These are phyloP conservation scores for Thermochaetoides thermophila DNA, from an alignment of 495 filamentous ascomycete genomes.

Conservation along the genomic window DNA sequence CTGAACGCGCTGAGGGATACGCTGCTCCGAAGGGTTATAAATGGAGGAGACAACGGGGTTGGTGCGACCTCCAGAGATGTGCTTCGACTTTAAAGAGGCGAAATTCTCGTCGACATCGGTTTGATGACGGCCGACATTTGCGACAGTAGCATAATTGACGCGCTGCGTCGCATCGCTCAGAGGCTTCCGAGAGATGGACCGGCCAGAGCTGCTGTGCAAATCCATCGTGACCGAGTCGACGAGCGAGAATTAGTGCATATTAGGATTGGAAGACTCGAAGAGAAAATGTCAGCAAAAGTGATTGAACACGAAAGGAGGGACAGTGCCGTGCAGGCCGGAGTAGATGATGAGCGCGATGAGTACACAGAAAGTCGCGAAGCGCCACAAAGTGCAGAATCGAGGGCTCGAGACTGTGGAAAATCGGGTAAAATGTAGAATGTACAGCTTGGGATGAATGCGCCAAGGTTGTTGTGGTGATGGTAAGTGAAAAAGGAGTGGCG, in stretches of 20 bases:
- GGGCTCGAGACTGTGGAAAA: too few species aligned
- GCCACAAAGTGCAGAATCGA: too few species aligned
- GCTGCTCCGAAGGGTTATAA: conserved; percentile 1
- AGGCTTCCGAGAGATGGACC: conserved; percentile 24
- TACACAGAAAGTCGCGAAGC: too few species aligned
- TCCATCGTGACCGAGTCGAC: conserved; percentile 19
- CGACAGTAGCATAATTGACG: conserved; percentile 24
- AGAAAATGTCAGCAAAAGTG: too few species aligned
- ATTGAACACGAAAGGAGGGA: not conserved
- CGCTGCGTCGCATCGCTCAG: conserved; percentile 34
- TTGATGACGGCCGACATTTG: too few species aligned
- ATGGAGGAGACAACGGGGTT: conserved; percentile 5
- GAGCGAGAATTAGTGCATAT: conserved; percentile 8
- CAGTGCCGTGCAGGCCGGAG: not conserved
- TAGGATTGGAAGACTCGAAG: not conserved
- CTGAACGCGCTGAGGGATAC: too few species aligned
- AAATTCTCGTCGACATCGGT: too few species aligned
- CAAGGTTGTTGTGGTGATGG: too few species aligned
- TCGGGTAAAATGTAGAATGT: too few species aligned
- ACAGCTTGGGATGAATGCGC: too few species aligned
- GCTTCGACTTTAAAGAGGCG: conserved; percentile 13
- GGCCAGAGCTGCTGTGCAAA: conserved; percentile 11
- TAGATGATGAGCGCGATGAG: too few species aligned
- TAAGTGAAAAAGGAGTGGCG: too few species aligned
- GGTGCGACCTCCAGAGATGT: conserved; percentile 3